Evolutionary conservation across 2,329 filamentous ascomycete species (phyloP).

Genomic region (Aspergillus flavus): DNA sequence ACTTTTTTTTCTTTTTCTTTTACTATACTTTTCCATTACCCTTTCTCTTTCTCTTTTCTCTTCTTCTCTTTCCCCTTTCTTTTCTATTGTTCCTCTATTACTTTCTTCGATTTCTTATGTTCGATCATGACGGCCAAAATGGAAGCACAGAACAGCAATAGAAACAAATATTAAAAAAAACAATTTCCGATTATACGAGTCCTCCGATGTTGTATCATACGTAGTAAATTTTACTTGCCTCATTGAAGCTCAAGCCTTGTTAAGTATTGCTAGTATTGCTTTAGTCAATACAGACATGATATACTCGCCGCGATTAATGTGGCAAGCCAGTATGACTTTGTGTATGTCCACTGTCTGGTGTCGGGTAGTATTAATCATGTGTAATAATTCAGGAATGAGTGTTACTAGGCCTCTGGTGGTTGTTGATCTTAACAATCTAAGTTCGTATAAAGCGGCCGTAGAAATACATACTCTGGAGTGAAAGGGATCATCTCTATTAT

Average conservation of each 20-base stretch:
- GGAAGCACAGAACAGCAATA: constrained; percentile 14
- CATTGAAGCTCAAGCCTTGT: not conserved
- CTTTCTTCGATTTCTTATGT: constrained; percentile 20
- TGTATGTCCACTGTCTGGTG: no score
- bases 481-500: constrained; percentile 9
- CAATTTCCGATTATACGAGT: not conserved
- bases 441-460: no score
- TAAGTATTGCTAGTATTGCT: not conserved
- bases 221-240: not conserved
- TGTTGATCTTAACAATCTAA: no score
- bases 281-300: not conserved
- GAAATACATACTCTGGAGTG: no score
- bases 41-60: constrained; percentile 18
- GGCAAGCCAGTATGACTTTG: not conserved
- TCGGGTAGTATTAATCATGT: no score
- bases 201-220: not conserved
- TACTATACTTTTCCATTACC: constrained; percentile 14
- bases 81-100: constrained; percentile 19
- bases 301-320: not conserved
- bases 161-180: constrained; percentile 5
- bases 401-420: no score
- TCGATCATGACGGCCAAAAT: constrained; percentile 15
- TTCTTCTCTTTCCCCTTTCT: constrained; percentile 16
- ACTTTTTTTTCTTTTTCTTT: constrained; percentile 21
- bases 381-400: no score